Percentiles rank a stretch among this genome's conserved stretches.
Conservation (phyloP, 2,329 filamentous ascomycete genomes). For the Aurifilum marmelostoma region DNA sequence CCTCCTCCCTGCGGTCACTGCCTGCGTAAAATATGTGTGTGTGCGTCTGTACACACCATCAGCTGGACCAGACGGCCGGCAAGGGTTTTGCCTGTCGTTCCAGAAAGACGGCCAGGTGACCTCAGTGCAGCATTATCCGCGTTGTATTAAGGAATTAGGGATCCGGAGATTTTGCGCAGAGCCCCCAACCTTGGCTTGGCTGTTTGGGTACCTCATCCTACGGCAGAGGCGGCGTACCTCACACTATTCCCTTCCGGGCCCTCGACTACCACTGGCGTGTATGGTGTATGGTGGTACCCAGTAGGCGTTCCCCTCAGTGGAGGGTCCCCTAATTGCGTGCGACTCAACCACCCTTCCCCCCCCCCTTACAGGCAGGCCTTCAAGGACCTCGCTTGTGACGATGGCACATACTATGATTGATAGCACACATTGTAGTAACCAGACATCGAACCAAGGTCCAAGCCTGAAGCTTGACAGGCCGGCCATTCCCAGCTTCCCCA, state of each 20-base stretch:
- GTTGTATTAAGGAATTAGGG: conserved; percentile 4
- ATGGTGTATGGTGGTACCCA: conserved; percentile 1
- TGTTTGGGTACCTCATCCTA: not conserved
- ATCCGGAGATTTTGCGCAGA: conserved; percentile 11
- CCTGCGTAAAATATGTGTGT: not conserved
- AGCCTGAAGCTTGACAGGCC: not conserved
- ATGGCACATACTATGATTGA: not conserved
- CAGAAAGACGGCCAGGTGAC: conserved; percentile 1
- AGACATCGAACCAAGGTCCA: not conserved
- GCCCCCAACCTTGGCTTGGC: conserved; percentile 5
- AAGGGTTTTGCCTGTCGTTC: conserved; percentile 11
- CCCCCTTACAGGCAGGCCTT: not conserved
- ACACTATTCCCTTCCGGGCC: conserved; percentile 12
- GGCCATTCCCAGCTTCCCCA: conserved; percentile 1
- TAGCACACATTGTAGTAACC: too few relatives aligned
- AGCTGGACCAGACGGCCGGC: conserved; percentile 2
- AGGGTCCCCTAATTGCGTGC: not conserved
- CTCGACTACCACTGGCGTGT: conserved; percentile 1
- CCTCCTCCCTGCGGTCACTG: not conserved
- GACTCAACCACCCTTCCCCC: not conserved
- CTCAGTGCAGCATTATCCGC: conserved; percentile 10
- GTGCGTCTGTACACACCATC: not conserved
- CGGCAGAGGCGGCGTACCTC: conserved; percentile 6
- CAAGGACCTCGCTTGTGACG: not conserved
- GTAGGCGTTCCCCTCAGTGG: not conserved